Evolutionary conservation across 1,284 basidiomycete species (phyloP), one percentile per base, ranked within the genome.

Genomic region (Ceratobasidium sp.): DNA sequence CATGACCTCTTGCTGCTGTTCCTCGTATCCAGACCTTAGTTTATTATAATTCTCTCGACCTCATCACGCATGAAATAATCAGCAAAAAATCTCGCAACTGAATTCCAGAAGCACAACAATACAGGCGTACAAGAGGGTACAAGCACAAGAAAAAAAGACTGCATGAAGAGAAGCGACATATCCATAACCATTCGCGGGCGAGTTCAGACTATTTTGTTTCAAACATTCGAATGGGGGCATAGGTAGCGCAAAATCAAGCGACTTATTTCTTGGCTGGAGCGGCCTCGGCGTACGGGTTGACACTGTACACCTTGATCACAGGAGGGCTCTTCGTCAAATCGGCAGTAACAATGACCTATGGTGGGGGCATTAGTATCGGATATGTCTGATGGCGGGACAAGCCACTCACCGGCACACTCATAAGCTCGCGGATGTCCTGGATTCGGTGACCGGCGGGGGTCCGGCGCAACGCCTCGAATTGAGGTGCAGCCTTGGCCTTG

Each of bases 321-420:
- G 96, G 96, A 73, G 96, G 96, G 81, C 93, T 96, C 89, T 96
- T 97, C 80, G 94, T 95, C 81, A 97, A 86, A 84, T 98, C 96
- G 50, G 95, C 95, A 52, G 95, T 96, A 81, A 98, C 91, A 83
- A 97, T 96, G 81, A 96, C 94, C 94, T 95, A 80, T 0, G 68
- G 80, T 54, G 67, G 57, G 23, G 55, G 12, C 55, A 69, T 46
- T 48, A 75, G 57, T 18, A 5, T 10, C 12, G 8, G 14, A 6
- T 52, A 27, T 52, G 73, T n/a, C 1, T 54, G 27, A 75, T 79
- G 38, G 54, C 33, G 30, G 41, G 54, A 77, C 64, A 55, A 23
- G 74, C 7, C 52, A 88, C 92, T 81, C 86, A 96, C 96, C 75
- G 96, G 96, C 57, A 98, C 93, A 64, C 90, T 94, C 92, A 94